A percentile compares a stretch with the other conserved stretches of the same genome.
Conservation (phyloP, 192 early-diverging fungal species). For the Linderina pennispora region DNA sequence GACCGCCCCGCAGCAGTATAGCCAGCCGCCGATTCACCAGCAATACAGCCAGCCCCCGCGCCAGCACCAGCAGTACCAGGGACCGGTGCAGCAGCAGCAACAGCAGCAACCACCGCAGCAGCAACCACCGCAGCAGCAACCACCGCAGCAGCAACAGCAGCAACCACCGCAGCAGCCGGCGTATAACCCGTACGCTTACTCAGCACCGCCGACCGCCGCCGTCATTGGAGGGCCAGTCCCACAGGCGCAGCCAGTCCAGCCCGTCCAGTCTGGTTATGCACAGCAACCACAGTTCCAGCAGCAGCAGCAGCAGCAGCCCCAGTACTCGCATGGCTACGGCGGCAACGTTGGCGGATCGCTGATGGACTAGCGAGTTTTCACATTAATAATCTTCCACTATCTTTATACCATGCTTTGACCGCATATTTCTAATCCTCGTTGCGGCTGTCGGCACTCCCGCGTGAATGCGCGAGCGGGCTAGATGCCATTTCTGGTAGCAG, state of each 20-base stretch:
- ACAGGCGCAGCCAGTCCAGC: slow-evolving; percentile 3
- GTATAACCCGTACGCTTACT: slow-evolving; percentile 21
- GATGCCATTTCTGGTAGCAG: too few species aligned
- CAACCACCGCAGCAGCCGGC: slow-evolving; percentile 8
- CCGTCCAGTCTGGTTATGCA: background rate
- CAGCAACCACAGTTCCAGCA: slow-evolving; percentile 13
- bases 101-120: slow-evolving; percentile 1
- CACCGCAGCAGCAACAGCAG: slow-evolving; percentile 2
- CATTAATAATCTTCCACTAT: too few species aligned
- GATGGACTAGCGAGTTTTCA: slow-evolving; percentile 31
- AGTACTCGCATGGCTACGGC: slow-evolving; percentile 42
- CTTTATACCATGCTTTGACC: too few species aligned
- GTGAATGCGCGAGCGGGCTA: too few species aligned
- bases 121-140: slow-evolving; percentile 5
- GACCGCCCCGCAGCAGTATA: slow-evolving; percentile 12
- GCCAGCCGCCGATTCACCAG: slow-evolving; percentile 7
- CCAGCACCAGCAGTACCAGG: slow-evolving; percentile 14
- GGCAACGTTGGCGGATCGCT: slow-evolving; percentile 29
- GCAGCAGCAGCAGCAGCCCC: slow-evolving; percentile 27
- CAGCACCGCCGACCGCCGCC: slow-evolving; percentile 12
- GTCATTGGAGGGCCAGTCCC: too few species aligned
- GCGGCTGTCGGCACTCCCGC: too few species aligned
- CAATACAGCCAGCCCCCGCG: slow-evolving; percentile 23
- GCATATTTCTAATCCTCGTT: too few species aligned
- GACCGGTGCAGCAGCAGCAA: slow-evolving; percentile 1